Conservation (phyloP, 495 filamentous ascomycete species). For the Terfezia claveryi region DNA sequence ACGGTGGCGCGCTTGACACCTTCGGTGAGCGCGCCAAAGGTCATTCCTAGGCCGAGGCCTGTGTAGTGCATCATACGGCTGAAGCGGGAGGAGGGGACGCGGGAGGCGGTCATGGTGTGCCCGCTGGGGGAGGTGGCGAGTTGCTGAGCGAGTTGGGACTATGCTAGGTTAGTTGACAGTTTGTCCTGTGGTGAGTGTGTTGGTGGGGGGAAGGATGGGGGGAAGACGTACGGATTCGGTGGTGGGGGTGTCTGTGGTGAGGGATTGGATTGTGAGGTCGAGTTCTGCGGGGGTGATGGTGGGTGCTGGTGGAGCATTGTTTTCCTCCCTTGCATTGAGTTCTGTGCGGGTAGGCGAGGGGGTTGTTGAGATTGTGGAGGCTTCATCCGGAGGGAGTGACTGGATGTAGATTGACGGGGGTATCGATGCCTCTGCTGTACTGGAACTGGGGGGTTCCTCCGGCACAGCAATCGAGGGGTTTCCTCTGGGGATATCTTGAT, state of each 20-base stretch:
- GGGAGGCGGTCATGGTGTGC: not conserved
- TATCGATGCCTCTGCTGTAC: too few relatives aligned
- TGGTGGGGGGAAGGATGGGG: not conserved
- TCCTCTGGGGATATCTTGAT: not conserved
- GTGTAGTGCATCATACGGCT: conserved; percentile 86
- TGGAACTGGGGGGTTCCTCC: too few relatives aligned
- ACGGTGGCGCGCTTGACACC: conserved; percentile 44
- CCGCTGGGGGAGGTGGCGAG: too few relatives aligned
- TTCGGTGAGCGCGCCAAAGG: conserved; percentile 78
- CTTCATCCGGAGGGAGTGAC: too few relatives aligned
- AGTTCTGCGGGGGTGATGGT: not conserved
- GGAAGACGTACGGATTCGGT: not conserved
- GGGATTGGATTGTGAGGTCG: not conserved
- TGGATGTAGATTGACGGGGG: too few relatives aligned
- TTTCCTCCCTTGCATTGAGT: not conserved
- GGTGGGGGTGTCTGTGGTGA: not conserved
- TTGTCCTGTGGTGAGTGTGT: too few relatives aligned
- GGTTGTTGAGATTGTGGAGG: too few relatives aligned
- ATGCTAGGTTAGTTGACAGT: too few relatives aligned
- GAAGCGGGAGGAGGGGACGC: conserved; percentile 65
- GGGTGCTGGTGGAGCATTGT: not conserved
- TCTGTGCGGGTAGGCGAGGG: too few relatives aligned
- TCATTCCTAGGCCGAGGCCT: conserved; percentile 81
- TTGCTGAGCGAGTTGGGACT: too few relatives aligned
- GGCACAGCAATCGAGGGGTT: not conserved